A percentile compares a stretch with the other conserved stretches of the same genome.
phyloP scores from a whole-genome alignment of 2,329 filamentous ascomycete species.

The Alternaria gansuensis region DNA sequence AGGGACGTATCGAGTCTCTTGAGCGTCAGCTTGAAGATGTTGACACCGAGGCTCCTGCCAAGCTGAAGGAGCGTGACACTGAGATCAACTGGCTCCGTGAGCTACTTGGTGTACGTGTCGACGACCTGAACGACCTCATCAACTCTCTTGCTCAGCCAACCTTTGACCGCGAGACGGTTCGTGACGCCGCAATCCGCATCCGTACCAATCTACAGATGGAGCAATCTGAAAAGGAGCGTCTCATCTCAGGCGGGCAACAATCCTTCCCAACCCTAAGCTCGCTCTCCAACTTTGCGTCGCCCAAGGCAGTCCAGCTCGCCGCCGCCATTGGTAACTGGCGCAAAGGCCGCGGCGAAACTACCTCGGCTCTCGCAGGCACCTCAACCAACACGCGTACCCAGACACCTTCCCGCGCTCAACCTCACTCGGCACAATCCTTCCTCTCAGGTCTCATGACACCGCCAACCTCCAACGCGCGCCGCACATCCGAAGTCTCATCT shows the following conservation, averaged over 20 bases:
- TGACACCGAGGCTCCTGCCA: conserved; percentile 79
- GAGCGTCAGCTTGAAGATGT: conserved; percentile 73
- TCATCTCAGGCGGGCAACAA: conserved; percentile 69
- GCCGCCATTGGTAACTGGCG: conserved; percentile 98
- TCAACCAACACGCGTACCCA: conserved; percentile 47
- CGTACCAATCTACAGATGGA: conserved; percentile 98
- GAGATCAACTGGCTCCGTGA: conserved; percentile 96
- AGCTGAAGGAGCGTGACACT: conserved; percentile 89
- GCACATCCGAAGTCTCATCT: conserved; percentile 61
- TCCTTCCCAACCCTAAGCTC: conserved; percentile 79
- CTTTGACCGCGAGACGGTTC: conserved; percentile 80
- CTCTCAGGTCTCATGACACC: conserved; percentile 87
- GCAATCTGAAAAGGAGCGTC: conserved; percentile 90
- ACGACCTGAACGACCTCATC: conserved; percentile 93
- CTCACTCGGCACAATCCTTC: conserved; percentile 66
- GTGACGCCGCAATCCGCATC: conserved; percentile 90
- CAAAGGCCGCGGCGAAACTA: conserved; percentile 64
- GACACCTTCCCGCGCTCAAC: conserved; percentile 52
- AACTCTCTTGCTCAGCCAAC: conserved; percentile 75
- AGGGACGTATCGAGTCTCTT: conserved; percentile 86
- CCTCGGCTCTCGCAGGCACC: conserved; percentile 57
- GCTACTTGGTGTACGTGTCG: conserved; percentile 85
- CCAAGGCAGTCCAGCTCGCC: conserved; percentile 86
- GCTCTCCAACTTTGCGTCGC: conserved; percentile 78
- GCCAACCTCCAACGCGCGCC: conserved; percentile 77